phyloP scores from a whole-genome alignment of 2,329 filamentous ascomycete genomes.

The Colletotrichum salicis region DNA sequence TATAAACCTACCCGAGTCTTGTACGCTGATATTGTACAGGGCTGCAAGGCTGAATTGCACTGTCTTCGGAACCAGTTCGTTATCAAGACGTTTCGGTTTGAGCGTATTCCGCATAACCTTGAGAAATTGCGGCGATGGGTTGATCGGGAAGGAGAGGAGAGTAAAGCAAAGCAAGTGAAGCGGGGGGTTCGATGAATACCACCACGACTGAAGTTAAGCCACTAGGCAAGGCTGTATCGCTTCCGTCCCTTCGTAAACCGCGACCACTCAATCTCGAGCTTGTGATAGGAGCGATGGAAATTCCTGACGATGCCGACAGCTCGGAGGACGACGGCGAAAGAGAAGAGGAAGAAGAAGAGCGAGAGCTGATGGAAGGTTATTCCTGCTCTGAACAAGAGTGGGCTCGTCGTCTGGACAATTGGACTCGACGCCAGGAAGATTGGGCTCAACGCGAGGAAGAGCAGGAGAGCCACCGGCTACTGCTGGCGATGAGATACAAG shows the following conservation, averaged over 20 bases:
- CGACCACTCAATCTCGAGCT: neutral
- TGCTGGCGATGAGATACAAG: conserved; percentile 12
- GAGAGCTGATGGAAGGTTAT: neutral
- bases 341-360: neutral
- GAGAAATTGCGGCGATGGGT: conserved; percentile 1
- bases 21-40: conserved; percentile 40
- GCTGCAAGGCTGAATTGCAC: conserved; percentile 40
- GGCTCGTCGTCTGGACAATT: neutral
- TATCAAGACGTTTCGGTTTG: conserved; percentile 1
- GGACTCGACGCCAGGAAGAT: neutral
- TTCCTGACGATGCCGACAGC: too few species aligned
- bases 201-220: neutral
- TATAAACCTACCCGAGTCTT: conserved; percentile 38
- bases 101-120: neutral
- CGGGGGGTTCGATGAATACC: too few species aligned
- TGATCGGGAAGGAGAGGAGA: neutral
- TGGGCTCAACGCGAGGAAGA: neutral
- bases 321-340: neutral
- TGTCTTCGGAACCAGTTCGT: neutral
- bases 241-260: neutral
- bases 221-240: neutral
- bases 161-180: too few species aligned
- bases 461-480: conserved; percentile 5
- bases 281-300: neutral
- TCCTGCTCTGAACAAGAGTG: neutral